Percentiles rank a stretch among this genome's conserved stretches.
Conservation (phyloP, 805 yeast genomes). For the Teunomyces aglyptinius region DNA sequence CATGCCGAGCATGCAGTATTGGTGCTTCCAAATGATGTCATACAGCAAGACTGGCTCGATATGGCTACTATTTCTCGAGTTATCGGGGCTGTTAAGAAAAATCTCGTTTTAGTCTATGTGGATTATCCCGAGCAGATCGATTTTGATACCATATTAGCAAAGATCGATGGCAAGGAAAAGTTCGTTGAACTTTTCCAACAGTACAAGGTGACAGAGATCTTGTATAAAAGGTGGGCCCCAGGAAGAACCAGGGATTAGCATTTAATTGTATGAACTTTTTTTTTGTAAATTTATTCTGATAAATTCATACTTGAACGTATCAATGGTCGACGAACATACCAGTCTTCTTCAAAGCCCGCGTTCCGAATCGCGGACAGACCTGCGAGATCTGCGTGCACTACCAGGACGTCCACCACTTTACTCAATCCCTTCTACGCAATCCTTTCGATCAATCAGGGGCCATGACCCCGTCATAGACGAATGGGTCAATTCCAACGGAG, state of each 20-base stretch:
- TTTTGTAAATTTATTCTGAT: neutral
- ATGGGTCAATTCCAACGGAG: conserved; percentile 7
- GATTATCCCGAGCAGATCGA: conserved; percentile 45
- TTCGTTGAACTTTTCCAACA: conserved; percentile 33
- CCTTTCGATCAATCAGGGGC: conserved; percentile 11
- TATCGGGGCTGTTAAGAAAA: conserved; percentile 82
- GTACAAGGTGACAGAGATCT: conserved; percentile 61
- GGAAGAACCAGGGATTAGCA: conserved; percentile 74
- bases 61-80: conserved; percentile 72
- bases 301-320: neutral
- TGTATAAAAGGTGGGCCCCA: conserved; percentile 83
- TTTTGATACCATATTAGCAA: conserved; percentile 18
- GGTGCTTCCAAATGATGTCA: conserved; percentile 41
- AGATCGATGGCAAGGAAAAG: conserved; percentile 14
- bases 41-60: conserved; percentile 51
- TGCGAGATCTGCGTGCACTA: neutral
- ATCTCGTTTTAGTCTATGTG: conserved; percentile 67
- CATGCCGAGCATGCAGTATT: conserved; percentile 86
- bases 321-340: neutral
- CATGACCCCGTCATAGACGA: conserved; percentile 17
- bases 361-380: neutral
- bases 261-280: too few species aligned
- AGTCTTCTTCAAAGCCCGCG: neutral
- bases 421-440: conserved; percentile 26
- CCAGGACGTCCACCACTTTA: conserved; percentile 23